Base-by-base conservation (phyloP, 192 early-diverging fungal species). In the Coemansia sp. region DNA sequence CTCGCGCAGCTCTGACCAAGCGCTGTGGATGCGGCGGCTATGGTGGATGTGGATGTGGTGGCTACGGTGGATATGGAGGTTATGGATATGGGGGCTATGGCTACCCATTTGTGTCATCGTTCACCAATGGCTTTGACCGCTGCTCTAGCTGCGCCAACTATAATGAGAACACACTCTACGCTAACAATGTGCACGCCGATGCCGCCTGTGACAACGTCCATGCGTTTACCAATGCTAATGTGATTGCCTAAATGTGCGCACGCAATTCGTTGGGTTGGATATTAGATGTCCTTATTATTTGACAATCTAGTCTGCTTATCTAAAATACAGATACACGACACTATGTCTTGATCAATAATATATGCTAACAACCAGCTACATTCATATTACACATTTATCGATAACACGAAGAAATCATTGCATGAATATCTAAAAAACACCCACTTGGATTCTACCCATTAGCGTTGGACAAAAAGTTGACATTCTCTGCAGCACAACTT, bases 201-300 rank as follows among this genome's bases (percentile, higher is more conserved):
- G 18, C 31, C 0, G 49, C 41, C 50, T 57, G 29, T 43, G 68
- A 49, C 67, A 74, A 65, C 16, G 27, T 69, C 31, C 49, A 96
- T 92, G 71, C 93, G 90, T 85, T 96, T 87, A 66, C 93, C 92
- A 72, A 95, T 90, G 72, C 68, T 47, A 64, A 64, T 33, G 47
- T 69, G 5, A 44, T 46, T 46, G 47, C 8, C 47, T 50, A 50
- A 22, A 50, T 22, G n/a, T 3, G 47, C 47, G 9, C 47, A 10
- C 2, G 20, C 5, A 50, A 1, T 22, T 50, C 0, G n/a, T 22
- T 50, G n/a, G 20, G 22, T 22, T 50, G 6, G 47, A 50, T 22
- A 22, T 5, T 50, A 50, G 5, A 50, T 1, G 9, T 38, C 8
- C 4, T 7, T 38, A 50, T 50, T 50, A 20, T 18, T 50, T 18